Base-by-base conservation (phyloP, 2,329 filamentous ascomycete species). In the Aspergillus transmontanensis region DNA sequence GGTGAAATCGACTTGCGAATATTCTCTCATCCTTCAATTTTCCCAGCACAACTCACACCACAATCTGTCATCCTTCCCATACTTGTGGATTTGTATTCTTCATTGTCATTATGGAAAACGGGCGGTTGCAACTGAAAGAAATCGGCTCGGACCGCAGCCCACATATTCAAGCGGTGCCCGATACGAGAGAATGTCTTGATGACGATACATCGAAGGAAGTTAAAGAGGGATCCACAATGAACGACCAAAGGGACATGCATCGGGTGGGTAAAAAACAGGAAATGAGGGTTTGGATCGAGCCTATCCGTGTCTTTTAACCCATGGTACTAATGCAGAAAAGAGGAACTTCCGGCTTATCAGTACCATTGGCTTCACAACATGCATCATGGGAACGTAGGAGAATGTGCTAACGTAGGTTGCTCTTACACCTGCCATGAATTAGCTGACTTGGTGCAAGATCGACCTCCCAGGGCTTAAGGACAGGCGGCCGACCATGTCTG, bases 191-290 rank as follows among this genome's bases (percentile, higher is more conserved):
- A 30, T 28, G 14, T 14, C n/a, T 12, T 3, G 21, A 51, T 28
- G 16, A 6, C 3, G 28, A 12, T 30, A 7, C 51, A 12, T 14
- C 32, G 21, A 9, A 59, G 16, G 57, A 51, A 2, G 45, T 51
- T 4, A 59, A 51, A n/a, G 19, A 14, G 2, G 57, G 57, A 19
- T 59, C 51, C 39, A 59, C 57, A 0, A 2, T 34, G 4, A 36
- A 46, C 10, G 57, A 59, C 16, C 57, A 59, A 16, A 46, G 30
- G 10, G 57, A 59, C 36, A 59, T 51, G 57, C 45, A 51, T 16
- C 57, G 57, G 11, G 51, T 59, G 57, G 57, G 45, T 4, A 59
- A 59, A n/a, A 59, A 51, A 6, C 57, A 59, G 32, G 57, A 59
- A 39, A 21, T 59, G n/a, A 46, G 57, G 21, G 57, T 59, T 59